Evolutionary conservation across 1,284 basidiomycete species (phyloP), one percentile per base, ranked within the genome.

Genomic region (Irpex lacteus): DNA sequence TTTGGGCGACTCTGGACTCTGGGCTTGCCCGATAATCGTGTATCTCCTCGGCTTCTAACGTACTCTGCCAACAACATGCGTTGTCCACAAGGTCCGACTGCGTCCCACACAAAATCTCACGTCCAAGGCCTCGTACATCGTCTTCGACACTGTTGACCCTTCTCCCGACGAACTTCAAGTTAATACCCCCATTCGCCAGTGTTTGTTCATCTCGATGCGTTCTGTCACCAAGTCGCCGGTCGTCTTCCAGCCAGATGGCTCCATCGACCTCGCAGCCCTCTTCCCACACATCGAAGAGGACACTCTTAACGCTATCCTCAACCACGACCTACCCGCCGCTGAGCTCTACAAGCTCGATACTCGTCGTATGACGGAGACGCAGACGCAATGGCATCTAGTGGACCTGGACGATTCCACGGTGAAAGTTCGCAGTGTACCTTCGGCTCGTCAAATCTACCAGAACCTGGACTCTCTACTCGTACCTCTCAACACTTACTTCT

Each of bases 311-410:
- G 67, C 72, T 47, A 73, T 77, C 60, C 68, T 76, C 56, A 65
- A 66, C 19, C 74, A 76, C 63, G 68, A 71, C 8, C 69, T 77
- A 18, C 67, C 71, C 18, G 72, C 70, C 36, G 67, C 68, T 36
- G 72, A 73, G 60, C 60, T 75, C 50, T 77, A 74, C 68, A 76
- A 76, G 70, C 72, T 75, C 54, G 75, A 77, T 65, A 73, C 74
- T 11, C 70, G 71, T 9, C 73, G 71, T 52, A 72, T 75, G 53
- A 65, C 71, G 54, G 74, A 75, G 60, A 70, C 72, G 26, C 69
- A 75, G 60, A 70, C 72, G 26, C 69, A 71, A 61, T 73, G 73
- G 72, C 66, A 73, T 65, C 62, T 74, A 61, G 65, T 74, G 58
- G 73, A 75, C 53, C 67, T 75, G 52, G 71, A 74, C 40, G 71